Base-by-base conservation (phyloP, 208 protist genomes). In the Trichomonas tenax region DNA sequence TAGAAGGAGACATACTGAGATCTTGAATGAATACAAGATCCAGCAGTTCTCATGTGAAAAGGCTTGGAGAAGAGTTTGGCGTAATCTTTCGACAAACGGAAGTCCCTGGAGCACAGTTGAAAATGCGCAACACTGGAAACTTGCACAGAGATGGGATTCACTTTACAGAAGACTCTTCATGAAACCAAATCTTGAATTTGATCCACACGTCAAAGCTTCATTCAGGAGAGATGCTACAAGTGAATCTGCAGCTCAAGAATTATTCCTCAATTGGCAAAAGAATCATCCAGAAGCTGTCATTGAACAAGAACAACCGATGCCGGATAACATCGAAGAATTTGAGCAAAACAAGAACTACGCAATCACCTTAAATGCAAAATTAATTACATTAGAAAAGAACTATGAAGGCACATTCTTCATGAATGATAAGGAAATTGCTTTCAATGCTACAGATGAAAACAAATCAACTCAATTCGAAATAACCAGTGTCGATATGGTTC, bases 351-450 rank as follows among this genome's bases (percentile, higher is more conserved):
- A 31, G 40, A 89, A 46, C 14, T 93, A 51, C 45, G 45, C 44
- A 38, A 49, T 93, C 38, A 58, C 86, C 0, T 17, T 44, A 10
- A 26, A 93, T 17, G 40, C 86, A 15, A 34, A 17, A 93, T 51
- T 93, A 51, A 93, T 93, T 6, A 93, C 44, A 2, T 17, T 93
- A 17, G 31, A 41, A 10, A 51, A 93, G 9, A 31, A 34, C 17
- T 93, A 93, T 51, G 86, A 93, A 31, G 86, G 86, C 1, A 93
- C 17, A 14, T 93, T 93, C 38, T 93, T 51, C n/a, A 93, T 93
- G 44, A 58, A 93, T 36, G 44, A 93, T 4, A n/a, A 93, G 26
- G 86, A 93, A 38, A 93, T 93, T 36, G 41, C 40, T 8, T 93
- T 93, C 31, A 51, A 93, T 51, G 86, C 40, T 17, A 41, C 81